Conservation (phyloP, 345 rosid species). For the Rubroshorea leprosula region DNA sequence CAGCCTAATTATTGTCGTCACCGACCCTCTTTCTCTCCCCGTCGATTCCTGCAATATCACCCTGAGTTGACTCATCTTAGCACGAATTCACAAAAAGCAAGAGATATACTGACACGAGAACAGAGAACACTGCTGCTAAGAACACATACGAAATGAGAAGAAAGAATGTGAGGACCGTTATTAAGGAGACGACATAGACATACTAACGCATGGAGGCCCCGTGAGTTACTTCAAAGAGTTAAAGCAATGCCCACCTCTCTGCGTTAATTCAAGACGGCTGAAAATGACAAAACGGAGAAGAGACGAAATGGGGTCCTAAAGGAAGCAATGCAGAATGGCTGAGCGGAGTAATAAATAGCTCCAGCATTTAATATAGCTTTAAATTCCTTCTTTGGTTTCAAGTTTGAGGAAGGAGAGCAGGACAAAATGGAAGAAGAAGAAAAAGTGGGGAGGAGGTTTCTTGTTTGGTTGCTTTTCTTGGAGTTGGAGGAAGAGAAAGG, state of each 20-base stretch:
- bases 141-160: not conserved
- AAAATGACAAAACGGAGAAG: constrained; percentile 5
- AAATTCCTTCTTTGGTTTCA: not conserved
- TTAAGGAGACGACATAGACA: not conserved
- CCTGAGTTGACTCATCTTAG: constrained; percentile 43
- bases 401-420: constrained; percentile 17
- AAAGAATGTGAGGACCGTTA: not conserved
- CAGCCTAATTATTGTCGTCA: constrained; percentile 43
- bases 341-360: constrained; percentile 11
- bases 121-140: not conserved
- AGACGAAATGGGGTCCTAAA: not conserved
- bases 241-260: constrained; percentile 19
- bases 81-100: not conserved
- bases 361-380: not conserved
- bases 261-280: not conserved
- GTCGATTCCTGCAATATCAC: constrained; percentile 39
- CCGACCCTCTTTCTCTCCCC: constrained; percentile 18
- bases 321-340: not conserved
- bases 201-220: constrained; percentile 30
- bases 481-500: constrained; percentile 7
- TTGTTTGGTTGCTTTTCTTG: constrained; percentile 4
- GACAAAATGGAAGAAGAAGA: not conserved
- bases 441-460: not conserved
- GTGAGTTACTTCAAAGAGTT: constrained; percentile 30
- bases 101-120: no score